These are phyloP conservation scores for Colletotrichum viniferum DNA, from an alignment of 2,329 filamentous ascomycete genomes.

Conservation along the genomic window DNA sequence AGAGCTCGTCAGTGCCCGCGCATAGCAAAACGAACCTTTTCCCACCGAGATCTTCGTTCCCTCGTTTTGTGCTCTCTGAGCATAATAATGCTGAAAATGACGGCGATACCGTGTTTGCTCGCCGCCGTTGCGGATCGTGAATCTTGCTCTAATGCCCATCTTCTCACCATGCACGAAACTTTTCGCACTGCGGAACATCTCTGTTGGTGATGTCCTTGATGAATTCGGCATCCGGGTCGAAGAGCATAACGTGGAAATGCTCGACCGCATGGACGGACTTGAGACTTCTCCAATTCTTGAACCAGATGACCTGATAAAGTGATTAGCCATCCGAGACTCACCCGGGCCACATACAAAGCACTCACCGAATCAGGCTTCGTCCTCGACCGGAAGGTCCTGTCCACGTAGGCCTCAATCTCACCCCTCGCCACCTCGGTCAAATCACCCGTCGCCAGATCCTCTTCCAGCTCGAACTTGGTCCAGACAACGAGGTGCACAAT, in stretches of 20 bases:
- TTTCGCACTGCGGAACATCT: slow-evolving; percentile 70
- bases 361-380: slow-evolving; percentile 51
- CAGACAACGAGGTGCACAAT: slow-evolving; percentile 90
- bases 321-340: not conserved
- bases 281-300: slow-evolving; percentile 85
- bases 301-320: slow-evolving; percentile 62
- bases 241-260: slow-evolving; percentile 95
- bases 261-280: slow-evolving; percentile 89
- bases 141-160: not conserved
- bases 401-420: slow-evolving; percentile 74
- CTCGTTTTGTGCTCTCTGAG: not conserved
- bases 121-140: not conserved
- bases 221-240: slow-evolving; percentile 73
- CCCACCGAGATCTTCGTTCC: not conserved
- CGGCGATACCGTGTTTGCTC: not conserved
- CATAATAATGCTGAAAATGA: not conserved
- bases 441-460: slow-evolving; percentile 68
- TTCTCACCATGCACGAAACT: slow-evolving; percentile 25
- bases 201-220: slow-evolving; percentile 73
- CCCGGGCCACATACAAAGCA: not conserved
- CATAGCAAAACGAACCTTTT: not conserved
- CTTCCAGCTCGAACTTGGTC: slow-evolving; percentile 84
- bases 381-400: slow-evolving; percentile 64
- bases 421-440: slow-evolving; percentile 66
- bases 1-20: not conserved